Percentiles rank a stretch among this genome's conserved stretches.
phyloP scores from a whole-genome alignment of 1,139 yeast genomes.

The Pichia sp. region DNA sequence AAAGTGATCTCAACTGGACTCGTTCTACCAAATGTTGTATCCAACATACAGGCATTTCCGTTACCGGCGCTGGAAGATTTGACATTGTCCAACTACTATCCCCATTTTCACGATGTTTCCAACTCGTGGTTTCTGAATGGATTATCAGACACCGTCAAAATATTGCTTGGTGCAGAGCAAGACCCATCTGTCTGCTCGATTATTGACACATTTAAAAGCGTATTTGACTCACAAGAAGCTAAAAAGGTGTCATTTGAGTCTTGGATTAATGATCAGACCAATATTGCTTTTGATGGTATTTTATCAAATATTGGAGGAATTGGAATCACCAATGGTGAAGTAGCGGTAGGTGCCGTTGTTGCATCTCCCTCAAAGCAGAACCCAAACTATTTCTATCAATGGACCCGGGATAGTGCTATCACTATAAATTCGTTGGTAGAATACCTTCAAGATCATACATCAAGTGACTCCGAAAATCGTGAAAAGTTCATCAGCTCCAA shows the following conservation, averaged over 20 bases:
- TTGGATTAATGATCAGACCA: slow-evolving; percentile 50
- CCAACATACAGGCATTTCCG: no score
- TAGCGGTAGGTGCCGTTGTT: slow-evolving; percentile 61
- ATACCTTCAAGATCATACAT: slow-evolving; percentile 34
- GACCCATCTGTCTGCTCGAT: no score
- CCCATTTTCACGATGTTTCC: no score
- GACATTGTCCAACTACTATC: no score
- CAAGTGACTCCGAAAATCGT: slow-evolving; percentile 13
- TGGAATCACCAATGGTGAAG: slow-evolving; percentile 28
- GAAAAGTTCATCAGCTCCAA: slow-evolving; percentile 21
- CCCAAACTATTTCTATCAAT: slow-evolving; percentile 82
- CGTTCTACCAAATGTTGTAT: no score
- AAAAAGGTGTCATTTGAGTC: slow-evolving; percentile 34
- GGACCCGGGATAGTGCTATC: slow-evolving; percentile 89
- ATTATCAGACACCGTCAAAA: no score
- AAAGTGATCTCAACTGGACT: no score
- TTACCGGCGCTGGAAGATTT: no score
- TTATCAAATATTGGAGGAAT: slow-evolving; percentile 58
- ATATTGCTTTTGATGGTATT: slow-evolving; percentile 44
- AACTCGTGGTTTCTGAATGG: no score
- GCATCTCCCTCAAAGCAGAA: slow-evolving; percentile 67
- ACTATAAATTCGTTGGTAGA: slow-evolving; percentile 61
- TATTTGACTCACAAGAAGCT: slow-evolving; percentile 1
- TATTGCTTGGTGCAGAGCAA: no score
- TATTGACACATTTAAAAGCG: no score